Evolutionary conservation across 805 yeast species (phyloP).

Genomic region (Candida tammaniensis): DNA sequence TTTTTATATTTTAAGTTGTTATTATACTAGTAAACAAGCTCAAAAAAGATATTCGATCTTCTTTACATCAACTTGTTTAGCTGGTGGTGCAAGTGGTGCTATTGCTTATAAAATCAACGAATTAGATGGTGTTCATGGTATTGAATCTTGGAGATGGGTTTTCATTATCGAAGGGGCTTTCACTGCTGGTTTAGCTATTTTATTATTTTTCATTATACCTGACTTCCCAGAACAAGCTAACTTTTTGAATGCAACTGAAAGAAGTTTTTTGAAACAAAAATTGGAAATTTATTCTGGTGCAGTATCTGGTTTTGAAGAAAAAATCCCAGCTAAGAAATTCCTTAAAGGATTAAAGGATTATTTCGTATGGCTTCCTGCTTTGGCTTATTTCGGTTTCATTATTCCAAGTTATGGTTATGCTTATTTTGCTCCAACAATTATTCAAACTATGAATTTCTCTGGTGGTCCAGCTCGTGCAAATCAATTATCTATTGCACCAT

Average conservation of each 20-base stretch:
- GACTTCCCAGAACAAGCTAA: slow-evolving; percentile 72
- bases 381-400: slow-evolving; percentile 62
- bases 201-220: slow-evolving; percentile 50
- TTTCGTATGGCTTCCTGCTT: slow-evolving; percentile 53
- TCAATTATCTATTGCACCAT: slow-evolving; percentile 80
- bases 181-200: slow-evolving; percentile 32
- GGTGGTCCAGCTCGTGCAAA: slow-evolving; percentile 67
- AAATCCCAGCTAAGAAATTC: slow-evolving; percentile 46
- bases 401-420: slow-evolving; percentile 78
- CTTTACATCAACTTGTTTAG: slow-evolving; percentile 68
- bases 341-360: slow-evolving; percentile 55
- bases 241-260: slow-evolving; percentile 48
- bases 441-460: slow-evolving; percentile 53
- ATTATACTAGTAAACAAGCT: slow-evolving; percentile 62
- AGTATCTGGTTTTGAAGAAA: slow-evolving; percentile 49
- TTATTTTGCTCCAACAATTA: slow-evolving; percentile 67
- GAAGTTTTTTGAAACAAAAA: slow-evolving; percentile 55
- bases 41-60: slow-evolving; percentile 68
- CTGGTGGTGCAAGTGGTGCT: slow-evolving; percentile 79
- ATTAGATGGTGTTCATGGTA: slow-evolving; percentile 44
- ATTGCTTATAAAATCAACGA: slow-evolving; percentile 64
- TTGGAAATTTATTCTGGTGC: slow-evolving; percentile 38
- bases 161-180: slow-evolving; percentile 48
- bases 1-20: slow-evolving; percentile 65
- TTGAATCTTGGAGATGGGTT: slow-evolving; percentile 50